Base-by-base conservation (phyloP, 2,329 filamentous ascomycete species). In the Ramularia endophylla region DNA sequence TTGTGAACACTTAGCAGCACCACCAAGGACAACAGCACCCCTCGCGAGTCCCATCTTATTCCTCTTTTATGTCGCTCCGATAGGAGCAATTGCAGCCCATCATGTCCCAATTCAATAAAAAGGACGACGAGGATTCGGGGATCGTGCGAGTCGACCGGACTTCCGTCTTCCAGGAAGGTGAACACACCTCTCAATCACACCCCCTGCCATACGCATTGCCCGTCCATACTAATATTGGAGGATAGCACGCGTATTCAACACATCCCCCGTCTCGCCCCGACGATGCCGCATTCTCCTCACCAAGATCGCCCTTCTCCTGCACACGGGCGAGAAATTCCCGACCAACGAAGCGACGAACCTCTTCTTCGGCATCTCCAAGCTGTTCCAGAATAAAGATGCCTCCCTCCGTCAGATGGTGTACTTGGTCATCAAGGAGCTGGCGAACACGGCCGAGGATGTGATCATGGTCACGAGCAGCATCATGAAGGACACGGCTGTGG, bases 401-500 rank as follows among this genome's bases (percentile, higher is more conserved):
- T 90, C 87, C 58, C 76, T 98, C 63, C 87, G 92, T 60, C 92
- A 98, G 74, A 95, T 97, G 89, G 90, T 98, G 38, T 94, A 97
- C 71, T 77, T 97, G 54, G 83, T 95, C 64, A 87, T 97, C 73
- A 98, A 97, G 79, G 92, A 98, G 77, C 76, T 98, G 60, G 87
- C 90, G 54, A 81, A 82, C 66, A 95, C 88, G 17, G 92, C 92
- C 44, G 88, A 97, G 72, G 92, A 98, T 75, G 94, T 95, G 52
- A 98, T 98, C 65, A 97, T 98, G 92, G 92, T 95, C 48, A 98
- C 92, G 13, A 94, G 87, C 69, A 95, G 90, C 56, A 95, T 98
- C 57, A 98, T 97, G 92, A 98, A 98, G 74, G 92, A 98, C 66
- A 95, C 90, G 8, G 88, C 89, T 38, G 88, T 94, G 50, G 87